Evolutionary conservation across 1,284 basidiomycete genomes (phyloP), one percentile per base, ranked within the genome.

Genomic region (Anthracocystis setariae): DNA sequence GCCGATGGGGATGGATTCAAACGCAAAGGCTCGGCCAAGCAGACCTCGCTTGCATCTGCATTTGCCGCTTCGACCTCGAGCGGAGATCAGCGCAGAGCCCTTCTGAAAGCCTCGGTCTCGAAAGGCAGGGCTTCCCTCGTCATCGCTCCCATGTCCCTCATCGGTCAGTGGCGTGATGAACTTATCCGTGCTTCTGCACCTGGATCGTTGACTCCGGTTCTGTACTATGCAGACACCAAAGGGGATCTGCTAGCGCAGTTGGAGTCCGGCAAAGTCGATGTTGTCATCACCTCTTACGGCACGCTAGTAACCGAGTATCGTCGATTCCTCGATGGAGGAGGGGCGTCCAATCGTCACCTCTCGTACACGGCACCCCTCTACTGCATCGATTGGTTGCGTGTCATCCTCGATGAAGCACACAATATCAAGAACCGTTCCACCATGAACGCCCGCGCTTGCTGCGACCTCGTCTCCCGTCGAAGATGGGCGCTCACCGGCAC

Each of bases 401-500:
- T 83, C 17, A 80, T 84, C 32, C 71, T 84, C 5, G 93, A 96
- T 78, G 93, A 97, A 83, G 95, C 95, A 2, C 95, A 98, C 83
- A 90, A 92, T 70, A 96, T 94, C 86, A 97, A 97, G 84, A 94
- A 92, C 35, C 88, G 94, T 13, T 88, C 88, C 2, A 96, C 94
- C 63, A 91, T 92, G 80, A 92, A 91, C 10, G 92, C 95, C 0
- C 92, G 92, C 75, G 93, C 95, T 2, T 92, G 91, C 46, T 97
- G 91, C 80, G 91, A 91, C 8, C 86, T 98, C 8, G 87, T 87
- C 46, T 91, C 91, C 3, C 86, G 89, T 60, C 86, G 92, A 35
- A 87, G 92, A 68, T 98, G 95, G 95, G 92, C 92, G 5, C 88
- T 97, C 13, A 96, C 93, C 5, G 91, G 93, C 29, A 98, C 95